Conservation (phyloP, 768 basidiomycete species). For the Pleurotus sapidus region DNA sequence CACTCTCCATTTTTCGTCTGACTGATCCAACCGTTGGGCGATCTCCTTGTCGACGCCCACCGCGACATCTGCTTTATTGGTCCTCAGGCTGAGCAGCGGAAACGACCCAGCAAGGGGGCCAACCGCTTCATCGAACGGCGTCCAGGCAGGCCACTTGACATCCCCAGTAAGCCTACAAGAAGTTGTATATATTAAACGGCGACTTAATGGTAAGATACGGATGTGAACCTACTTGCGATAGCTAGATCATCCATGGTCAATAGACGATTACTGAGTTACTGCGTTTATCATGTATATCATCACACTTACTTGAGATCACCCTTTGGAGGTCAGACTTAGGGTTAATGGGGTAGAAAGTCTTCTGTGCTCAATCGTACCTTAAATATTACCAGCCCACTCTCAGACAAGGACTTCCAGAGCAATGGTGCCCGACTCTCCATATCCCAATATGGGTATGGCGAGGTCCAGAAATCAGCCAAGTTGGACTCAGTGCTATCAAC, state of each 20-base stretch:
- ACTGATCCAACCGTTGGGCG: slow-evolving; percentile 64
- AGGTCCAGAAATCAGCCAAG: slow-evolving; percentile 66
- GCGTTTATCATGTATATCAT: neutral
- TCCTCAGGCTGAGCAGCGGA: slow-evolving; percentile 45
- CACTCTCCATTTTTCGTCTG: slow-evolving; percentile 71
- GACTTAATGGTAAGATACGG: neutral
- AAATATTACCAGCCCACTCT: slow-evolving; percentile 75
- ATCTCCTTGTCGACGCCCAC: slow-evolving; percentile 73
- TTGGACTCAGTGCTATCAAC: slow-evolving; percentile 14
- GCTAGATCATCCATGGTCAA: slow-evolving; percentile 28
- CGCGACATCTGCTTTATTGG: slow-evolving; percentile 94
- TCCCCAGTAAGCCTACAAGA: slow-evolving; percentile 80
- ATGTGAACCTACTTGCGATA: slow-evolving; percentile 72
- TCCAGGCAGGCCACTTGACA: slow-evolving; percentile 81
- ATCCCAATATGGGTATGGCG: slow-evolving; percentile 74
- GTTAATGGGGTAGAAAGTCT: neutral
- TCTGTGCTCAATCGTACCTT: slow-evolving; percentile 46
- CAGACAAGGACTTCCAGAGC: slow-evolving; percentile 48
- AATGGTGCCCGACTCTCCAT: slow-evolving; percentile 51
- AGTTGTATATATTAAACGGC: neutral
- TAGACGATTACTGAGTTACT: neutral
- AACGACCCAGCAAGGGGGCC: slow-evolving; percentile 80
- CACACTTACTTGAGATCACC: slow-evolving; percentile 87
- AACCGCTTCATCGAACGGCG: slow-evolving; percentile 69
- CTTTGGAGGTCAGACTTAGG: slow-evolving; percentile 16